Evolutionary conservation across 176 grass and related monocot genomes (phyloP).

Genomic region (Oryza coarctata): DNA sequence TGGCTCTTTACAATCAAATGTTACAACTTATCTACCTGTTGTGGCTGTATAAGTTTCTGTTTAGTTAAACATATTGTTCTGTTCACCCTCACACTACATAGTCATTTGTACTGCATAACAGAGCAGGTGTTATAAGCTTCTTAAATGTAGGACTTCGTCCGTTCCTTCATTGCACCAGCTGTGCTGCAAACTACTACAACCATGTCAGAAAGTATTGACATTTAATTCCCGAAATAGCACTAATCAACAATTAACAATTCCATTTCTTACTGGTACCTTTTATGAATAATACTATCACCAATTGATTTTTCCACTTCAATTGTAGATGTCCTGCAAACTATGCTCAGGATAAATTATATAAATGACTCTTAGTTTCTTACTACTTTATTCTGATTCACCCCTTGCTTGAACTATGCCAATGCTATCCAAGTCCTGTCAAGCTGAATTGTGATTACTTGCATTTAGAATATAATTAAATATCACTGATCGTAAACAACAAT

Average conservation of each 20-base stretch:
- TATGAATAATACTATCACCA: not conserved
- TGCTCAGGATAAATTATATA: not conserved
- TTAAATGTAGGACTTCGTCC: not conserved
- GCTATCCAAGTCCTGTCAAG: not conserved
- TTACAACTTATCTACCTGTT: not conserved
- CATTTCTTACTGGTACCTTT: not conserved
- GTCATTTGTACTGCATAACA: not conserved
- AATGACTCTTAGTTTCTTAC: not conserved
- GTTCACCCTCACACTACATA: not conserved
- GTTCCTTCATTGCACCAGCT: not conserved
- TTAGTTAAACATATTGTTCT: not conserved
- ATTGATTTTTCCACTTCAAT: conserved; percentile 14
- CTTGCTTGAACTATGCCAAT: not conserved
- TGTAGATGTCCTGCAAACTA: not conserved
- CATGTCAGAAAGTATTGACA: not conserved
- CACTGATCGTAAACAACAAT: not conserved
- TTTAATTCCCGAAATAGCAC: not conserved
- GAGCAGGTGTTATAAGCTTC: not conserved
- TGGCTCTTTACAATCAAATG: not conserved
- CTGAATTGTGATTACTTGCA: conserved; percentile 6
- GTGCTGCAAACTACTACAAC: not conserved
- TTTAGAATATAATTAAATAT: not conserved
- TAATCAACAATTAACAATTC: not conserved
- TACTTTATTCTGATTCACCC: not conserved
- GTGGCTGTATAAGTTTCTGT: not conserved